phyloP scores from a whole-genome alignment of 768 basidiomycete genomes.

The Jaapia argillacea region DNA sequence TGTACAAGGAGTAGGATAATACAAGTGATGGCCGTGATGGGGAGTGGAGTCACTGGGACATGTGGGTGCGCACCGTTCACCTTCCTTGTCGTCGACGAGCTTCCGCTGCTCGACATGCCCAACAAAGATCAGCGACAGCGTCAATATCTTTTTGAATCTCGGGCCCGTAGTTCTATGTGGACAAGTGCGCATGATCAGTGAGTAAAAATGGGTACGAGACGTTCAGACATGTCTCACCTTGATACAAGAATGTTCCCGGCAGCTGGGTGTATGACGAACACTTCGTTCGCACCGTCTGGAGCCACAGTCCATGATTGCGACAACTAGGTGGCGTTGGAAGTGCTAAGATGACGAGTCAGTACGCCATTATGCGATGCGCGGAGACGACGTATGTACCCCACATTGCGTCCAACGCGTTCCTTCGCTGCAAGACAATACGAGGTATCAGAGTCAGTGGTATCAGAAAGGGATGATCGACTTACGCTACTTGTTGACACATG shows the following conservation, averaged over 20 bases:
- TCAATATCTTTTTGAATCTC: conserved; percentile 66
- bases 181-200: background rate
- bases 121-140: conserved; percentile 62
- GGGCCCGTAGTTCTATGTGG: conserved; percentile 46
- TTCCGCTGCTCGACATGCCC: conserved; percentile 54
- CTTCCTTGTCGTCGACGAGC: conserved; percentile 20
- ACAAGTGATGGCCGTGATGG: background rate
- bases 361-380: conserved; percentile 1
- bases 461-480: conserved; percentile 20
- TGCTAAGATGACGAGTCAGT: conserved; percentile 35
- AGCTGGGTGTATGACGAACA: conserved; percentile 44
- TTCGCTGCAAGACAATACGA: conserved; percentile 35
- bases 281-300: conserved; percentile 54
- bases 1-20: background rate
- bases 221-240: conserved; percentile 32
- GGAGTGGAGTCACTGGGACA: too few species aligned
- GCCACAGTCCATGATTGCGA: conserved; percentile 71
- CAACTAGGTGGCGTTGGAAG: conserved; percentile 66
- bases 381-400: conserved; percentile 35
- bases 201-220: conserved; percentile 2
- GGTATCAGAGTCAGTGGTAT: conserved; percentile 6
- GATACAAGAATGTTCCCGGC: conserved; percentile 42
- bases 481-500: conserved; percentile 78
- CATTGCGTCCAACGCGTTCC: conserved; percentile 70
- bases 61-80: too few species aligned